Evolutionary conservation across 1,284 basidiomycete genomes (phyloP), one percentile per base, ranked within the genome.

Genomic region (Phellopilus nigrolimitatus): DNA sequence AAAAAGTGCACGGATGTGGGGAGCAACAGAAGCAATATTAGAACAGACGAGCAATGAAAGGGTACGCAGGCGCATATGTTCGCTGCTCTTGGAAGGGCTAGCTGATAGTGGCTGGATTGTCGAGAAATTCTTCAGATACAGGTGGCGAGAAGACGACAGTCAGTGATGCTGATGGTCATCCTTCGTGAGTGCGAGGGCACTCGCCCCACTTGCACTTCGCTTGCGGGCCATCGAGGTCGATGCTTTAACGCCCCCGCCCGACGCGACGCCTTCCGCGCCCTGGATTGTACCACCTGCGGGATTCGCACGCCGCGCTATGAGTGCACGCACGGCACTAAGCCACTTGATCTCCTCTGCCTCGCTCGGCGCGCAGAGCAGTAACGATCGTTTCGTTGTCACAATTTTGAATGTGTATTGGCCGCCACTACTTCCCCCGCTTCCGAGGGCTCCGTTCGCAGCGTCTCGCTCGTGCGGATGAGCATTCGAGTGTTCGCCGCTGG

Each of bases 271-370:
- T 41, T 58, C 57, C 39, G 43, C 41, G 37, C 51, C 53, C 17
- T 28, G 31, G 31, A 49, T 60, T 60, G 42, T 66, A 41, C 43
- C 47, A 25, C 57, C 56, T 38, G 55, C 51, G 33, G 71, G 68
- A 19, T 71, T 78, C 44, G 76, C 74, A 62, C 88, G 71, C 52
- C 88, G 74, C 10, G 85, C 86, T 58, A 98, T 84, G 61, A 98
- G 75, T 57, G 93, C 93, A 49, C 92, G 84, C 41, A 99, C 80
- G 7, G 95, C 93, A 40, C 92, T 92, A 37, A 99, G 74, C 97
- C 97, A 99, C 66, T 90, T 91, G 68, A 99, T 97, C 71, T 99
- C 97, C 61, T 99, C 95, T 61, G 98, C 97, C 68, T 99, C 97
- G 51, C 80, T 88, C 3, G 97, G 95, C 8, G 95, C 97, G 62